Conservation (phyloP, 2,329 filamentous ascomycete genomes). For the Fonsecaea erecta region DNA sequence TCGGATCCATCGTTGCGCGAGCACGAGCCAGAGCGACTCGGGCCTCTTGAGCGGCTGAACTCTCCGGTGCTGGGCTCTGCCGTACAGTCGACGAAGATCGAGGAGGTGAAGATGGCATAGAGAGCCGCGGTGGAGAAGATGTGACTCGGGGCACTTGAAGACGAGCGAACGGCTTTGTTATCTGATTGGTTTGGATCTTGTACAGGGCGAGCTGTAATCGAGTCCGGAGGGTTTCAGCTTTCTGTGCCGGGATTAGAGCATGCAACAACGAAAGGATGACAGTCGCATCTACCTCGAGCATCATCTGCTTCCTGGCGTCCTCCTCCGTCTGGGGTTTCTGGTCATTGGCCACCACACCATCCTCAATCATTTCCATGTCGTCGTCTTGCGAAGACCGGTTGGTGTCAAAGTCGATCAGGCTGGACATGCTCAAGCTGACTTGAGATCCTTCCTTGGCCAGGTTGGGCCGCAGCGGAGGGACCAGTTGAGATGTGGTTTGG, state of each 20-base stretch:
- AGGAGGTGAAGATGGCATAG: constrained; percentile 23
- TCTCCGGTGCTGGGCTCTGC: not conserved
- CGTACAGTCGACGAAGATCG: constrained; percentile 28
- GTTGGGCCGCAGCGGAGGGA: constrained; percentile 26
- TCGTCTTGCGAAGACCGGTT: constrained; percentile 31
- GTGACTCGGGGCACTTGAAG: constrained; percentile 26
- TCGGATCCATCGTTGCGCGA: constrained; percentile 32
- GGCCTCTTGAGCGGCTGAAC: constrained; percentile 22
- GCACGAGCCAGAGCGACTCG: constrained; percentile 31
- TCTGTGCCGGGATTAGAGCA: constrained; percentile 20
- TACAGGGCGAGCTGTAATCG: constrained; percentile 38
- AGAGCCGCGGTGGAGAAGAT: constrained; percentile 20
- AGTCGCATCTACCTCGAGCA: constrained; percentile 27
- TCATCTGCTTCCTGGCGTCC: constrained; percentile 33
- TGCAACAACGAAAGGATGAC: not conserved
- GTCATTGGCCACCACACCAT: constrained; percentile 37
- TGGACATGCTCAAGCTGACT: constrained; percentile 37
- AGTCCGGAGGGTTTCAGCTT: constrained; percentile 36
- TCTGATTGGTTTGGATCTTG: constrained; percentile 39
- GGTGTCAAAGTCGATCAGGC: constrained; percentile 37
- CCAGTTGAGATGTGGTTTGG: constrained; percentile 32
- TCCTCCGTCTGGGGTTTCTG: constrained; percentile 39
- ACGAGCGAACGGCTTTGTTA: constrained; percentile 34
- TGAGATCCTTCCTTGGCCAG: constrained; percentile 33
- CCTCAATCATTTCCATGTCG: constrained; percentile 38